phyloP scores from a whole-genome alignment of 2,329 filamentous ascomycete genomes.

The Bipolaris bicolor region DNA sequence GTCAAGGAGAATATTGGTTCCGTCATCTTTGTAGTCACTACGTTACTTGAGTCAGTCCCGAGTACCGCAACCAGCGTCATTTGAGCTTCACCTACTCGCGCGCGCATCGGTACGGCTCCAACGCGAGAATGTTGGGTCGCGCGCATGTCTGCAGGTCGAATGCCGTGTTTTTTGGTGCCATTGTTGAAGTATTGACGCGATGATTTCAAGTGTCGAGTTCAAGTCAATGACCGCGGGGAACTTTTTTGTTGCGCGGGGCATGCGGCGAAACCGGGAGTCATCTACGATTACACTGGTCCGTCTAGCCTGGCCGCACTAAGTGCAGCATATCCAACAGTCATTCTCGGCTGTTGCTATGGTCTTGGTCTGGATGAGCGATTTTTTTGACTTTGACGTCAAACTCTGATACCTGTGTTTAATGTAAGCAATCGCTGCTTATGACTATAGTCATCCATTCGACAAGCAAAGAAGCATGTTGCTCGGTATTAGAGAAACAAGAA shows the following conservation, averaged over 20 bases:
- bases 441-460: too few species aligned
- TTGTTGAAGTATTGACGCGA: conserved; percentile 11
- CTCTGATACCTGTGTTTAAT: too few species aligned
- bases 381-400: too few species aligned
- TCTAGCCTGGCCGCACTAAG: background rate
- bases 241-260: conserved; percentile 40
- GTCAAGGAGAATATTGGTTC: conserved; percentile 92
- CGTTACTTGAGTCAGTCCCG: conserved; percentile 55
- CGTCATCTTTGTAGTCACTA: conserved; percentile 98
- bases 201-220: conserved; percentile 1
- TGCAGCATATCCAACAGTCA: background rate
- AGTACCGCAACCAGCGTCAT: conserved; percentile 6
- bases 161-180: conserved; percentile 35
- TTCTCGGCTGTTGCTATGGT: too few species aligned
- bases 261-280: conserved; percentile 28
- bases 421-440: too few species aligned
- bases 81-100: conserved; percentile 55
- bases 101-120: conserved; percentile 61
- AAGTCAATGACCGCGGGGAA: conserved; percentile 27
- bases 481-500: too few species aligned
- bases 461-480: too few species aligned
- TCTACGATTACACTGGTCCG: conserved; percentile 4
- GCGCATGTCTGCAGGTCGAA: conserved; percentile 60
- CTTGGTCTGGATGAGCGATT: too few species aligned
- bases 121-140: conserved; percentile 58